Percentiles rank a stretch among this genome's conserved stretches.
phyloP scores from a whole-genome alignment of 164 flowering plant species.

The Berberis vulgaris region DNA sequence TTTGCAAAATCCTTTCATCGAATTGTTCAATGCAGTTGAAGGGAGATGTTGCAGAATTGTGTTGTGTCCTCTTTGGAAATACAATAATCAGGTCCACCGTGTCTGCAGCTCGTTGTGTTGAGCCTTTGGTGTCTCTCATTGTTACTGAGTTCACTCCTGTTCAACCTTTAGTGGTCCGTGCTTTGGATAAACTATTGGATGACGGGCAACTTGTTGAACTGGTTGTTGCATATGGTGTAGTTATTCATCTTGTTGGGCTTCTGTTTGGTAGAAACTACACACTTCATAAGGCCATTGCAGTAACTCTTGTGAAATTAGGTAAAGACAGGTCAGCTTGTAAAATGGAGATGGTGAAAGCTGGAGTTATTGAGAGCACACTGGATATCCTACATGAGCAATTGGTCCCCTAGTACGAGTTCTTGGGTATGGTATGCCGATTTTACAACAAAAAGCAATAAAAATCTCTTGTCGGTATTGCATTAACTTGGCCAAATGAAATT shows the following conservation, averaged over 20 bases:
- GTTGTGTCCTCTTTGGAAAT: conserved; percentile 26
- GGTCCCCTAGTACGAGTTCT: conserved; percentile 80
- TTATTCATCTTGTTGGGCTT: conserved; percentile 91
- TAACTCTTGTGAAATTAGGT: conserved; percentile 62
- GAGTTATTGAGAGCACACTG: conserved; percentile 65
- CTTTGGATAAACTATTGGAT: conserved; percentile 80
- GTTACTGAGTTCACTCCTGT: conserved; percentile 74
- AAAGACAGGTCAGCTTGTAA: too few species aligned
- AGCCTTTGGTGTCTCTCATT: conserved; percentile 5
- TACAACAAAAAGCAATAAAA: conserved; percentile 90
- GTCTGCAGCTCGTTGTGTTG: conserved; percentile 32
- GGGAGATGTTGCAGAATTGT: conserved; percentile 94
- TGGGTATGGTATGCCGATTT: conserved; percentile 67
- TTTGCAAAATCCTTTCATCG: conserved; percentile 15
- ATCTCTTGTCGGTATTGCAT: conserved; percentile 56
- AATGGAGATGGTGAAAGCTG: too few species aligned
- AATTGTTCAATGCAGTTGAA: conserved; percentile 85
- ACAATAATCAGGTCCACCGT: conserved; percentile 67
- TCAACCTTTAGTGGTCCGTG: conserved; percentile 85
- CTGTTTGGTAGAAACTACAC: conserved; percentile 68
- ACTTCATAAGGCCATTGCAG: conserved; percentile 79
- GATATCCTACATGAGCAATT: conserved; percentile 90
- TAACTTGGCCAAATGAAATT: too few species aligned
- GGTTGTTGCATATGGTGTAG: conserved; percentile 96
- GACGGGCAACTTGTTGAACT: conserved; percentile 96